Base-by-base conservation (phyloP, 495 filamentous ascomycete species). In the Podospora appendiculata region DNA sequence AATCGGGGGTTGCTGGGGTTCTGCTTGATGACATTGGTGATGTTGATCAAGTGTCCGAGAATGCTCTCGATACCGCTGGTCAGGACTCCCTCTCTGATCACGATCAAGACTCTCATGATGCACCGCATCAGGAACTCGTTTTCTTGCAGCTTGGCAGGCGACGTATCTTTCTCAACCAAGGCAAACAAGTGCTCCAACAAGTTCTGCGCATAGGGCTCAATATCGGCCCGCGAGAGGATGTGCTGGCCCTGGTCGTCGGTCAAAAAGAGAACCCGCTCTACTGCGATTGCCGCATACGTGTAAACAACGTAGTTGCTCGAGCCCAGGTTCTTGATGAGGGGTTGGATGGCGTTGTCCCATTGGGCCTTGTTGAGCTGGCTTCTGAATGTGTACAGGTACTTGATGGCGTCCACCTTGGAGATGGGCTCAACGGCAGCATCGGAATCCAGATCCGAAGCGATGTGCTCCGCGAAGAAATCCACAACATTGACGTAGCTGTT, bases 41-140 rank as follows among this genome's bases (percentile, higher is more conserved):
- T 95, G 52, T 76, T 85, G 59, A 93, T 81, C 48, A 97, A 72
- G 63, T 92, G 86, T 32, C 78, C 69, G 12, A 97, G 72, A 13
- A 95, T 79, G 59, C 73, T 75, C 56, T 95, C 89, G 4, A 81
- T 50, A n/a, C 54, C 64, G 76, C 48, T 87, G 76, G n/a, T 81
- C 73, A 32, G 81, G 61, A 12, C 89, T 77, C 44, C 82, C 80
- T 95, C 92, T 62, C 84, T 87, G 65, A 96, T 85, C 51, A 96
- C 89, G 54, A 97, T 88, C 52, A 99, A 73, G 8, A 97, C 90
- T 48, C 94, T 79, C 94, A 99, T 99, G 32, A 96, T 87, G 66
- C 94, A 97, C 49, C 87, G 85, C 90, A 99, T 96, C 55, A 99
- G 70, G 66, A 96, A 99, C 64, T 99, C 94, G 62, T 99, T 97